phyloP scores from a whole-genome alignment of 108 stramenopile genomes.

The Nitzschia palea region DNA sequence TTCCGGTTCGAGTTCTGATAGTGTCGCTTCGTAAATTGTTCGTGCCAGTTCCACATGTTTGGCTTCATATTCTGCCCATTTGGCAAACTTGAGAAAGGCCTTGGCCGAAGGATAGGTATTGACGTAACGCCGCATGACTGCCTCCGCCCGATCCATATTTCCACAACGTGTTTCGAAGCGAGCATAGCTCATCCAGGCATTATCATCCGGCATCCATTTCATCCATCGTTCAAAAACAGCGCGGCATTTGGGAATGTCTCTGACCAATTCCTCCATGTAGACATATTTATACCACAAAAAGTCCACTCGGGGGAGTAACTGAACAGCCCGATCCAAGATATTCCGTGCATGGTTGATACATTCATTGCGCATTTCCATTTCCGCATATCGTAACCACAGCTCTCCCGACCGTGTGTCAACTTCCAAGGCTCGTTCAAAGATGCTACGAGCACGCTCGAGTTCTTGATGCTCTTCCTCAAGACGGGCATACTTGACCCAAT shows the following conservation, averaged over 20 bases:
- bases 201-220: conserved; percentile 98
- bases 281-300: conserved; percentile 99
- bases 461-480: conserved; percentile 99
- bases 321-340: conserved; percentile 95
- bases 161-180: conserved; percentile 93
- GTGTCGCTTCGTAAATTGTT: conserved; percentile 89
- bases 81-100: conserved; percentile 93
- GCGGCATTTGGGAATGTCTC: conserved; percentile 90
- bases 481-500: conserved; percentile 97
- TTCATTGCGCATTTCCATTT: conserved; percentile 98
- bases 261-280: conserved; percentile 99
- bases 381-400: conserved; percentile 96
- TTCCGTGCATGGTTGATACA: conserved; percentile 98
- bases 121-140: conserved; percentile 89
- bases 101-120: conserved; percentile 87
- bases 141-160: conserved; percentile 71
- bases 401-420: conserved; percentile 89
- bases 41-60: conserved; percentile 91
- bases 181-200: conserved; percentile 94
- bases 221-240: conserved; percentile 99
- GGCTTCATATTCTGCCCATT: conserved; percentile 97
- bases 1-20: conserved; percentile 91
- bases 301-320: conserved; percentile 94
- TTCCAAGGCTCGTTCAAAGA: conserved; percentile 98
- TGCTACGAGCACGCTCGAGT: conserved; percentile 92